These are phyloP conservation scores for Stagonosporopsis vannaccii DNA, from an alignment of 2,329 filamentous ascomycete genomes.

Conservation along the genomic window DNA sequence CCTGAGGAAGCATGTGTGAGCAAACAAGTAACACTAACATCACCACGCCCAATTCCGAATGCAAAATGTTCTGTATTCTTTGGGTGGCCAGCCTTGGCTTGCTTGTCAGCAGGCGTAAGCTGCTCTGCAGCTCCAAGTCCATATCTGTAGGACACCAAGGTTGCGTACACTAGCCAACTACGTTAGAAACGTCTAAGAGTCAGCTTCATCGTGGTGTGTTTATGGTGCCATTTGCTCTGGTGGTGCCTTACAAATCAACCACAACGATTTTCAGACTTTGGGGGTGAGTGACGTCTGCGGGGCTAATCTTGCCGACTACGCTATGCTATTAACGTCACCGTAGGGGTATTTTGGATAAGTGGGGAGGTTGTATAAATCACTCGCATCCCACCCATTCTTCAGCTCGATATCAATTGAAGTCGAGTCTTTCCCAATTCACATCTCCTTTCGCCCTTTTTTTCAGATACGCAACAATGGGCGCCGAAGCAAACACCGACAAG, in stretches of 20 bases:
- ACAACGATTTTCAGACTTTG: background rate
- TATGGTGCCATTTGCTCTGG: background rate
- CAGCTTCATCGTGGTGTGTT: background rate
- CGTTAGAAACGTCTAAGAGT: background rate
- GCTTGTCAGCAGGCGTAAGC: constrained; percentile 8
- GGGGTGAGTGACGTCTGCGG: constrained; percentile 14
- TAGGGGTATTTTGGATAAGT: constrained; percentile 24
- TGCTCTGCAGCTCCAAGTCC: background rate
- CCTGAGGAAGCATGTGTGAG: constrained; percentile 4
- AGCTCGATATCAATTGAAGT: constrained; percentile 4
- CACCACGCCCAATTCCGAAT: background rate
- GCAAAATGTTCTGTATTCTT: background rate
- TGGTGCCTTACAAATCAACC: constrained; percentile 15
- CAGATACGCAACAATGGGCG: constrained; percentile 27
- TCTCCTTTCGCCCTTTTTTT: background rate
- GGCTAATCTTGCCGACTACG: constrained; percentile 7
- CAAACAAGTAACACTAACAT: background rate
- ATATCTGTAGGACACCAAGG: background rate
- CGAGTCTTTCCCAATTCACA: background rate
- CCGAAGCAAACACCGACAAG: constrained; percentile 30
- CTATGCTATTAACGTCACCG: constrained; percentile 29
- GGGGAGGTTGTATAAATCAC: constrained; percentile 35
- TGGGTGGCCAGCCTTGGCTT: no score
- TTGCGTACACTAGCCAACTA: background rate
- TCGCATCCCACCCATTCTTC: constrained; percentile 8